Evolutionary conservation across 805 yeast species (phyloP).

Genomic region (Kodamaea sagamina): DNA sequence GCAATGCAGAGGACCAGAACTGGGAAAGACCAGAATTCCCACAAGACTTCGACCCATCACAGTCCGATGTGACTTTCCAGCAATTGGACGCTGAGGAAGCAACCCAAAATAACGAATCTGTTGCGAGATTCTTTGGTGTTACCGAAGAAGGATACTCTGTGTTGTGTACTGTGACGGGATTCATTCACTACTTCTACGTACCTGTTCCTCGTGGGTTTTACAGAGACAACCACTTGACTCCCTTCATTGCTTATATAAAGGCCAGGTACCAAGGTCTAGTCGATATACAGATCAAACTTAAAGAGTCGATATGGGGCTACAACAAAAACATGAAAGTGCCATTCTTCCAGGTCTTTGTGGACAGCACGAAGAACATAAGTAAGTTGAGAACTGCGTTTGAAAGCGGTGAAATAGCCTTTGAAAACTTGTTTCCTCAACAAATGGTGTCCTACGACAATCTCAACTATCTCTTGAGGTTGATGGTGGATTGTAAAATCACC

Average conservation of each 20-base stretch:
- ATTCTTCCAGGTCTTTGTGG: conserved; percentile 71
- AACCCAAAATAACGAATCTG: conserved; percentile 49
- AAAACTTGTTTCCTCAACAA: conserved; percentile 60
- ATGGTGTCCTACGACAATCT: conserved; percentile 85
- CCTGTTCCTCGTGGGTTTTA: conserved; percentile 84
- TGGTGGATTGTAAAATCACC: conserved; percentile 89
- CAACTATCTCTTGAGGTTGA: conserved; percentile 78
- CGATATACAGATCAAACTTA: conserved; percentile 62
- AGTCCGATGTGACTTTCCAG: conserved; percentile 69
- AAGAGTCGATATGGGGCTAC: conserved; percentile 94
- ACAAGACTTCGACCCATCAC: conserved; percentile 46
- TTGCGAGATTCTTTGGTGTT: conserved; percentile 89
- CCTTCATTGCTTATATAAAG: conserved; percentile 49
- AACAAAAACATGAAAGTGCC: conserved; percentile 76
- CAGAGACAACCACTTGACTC: conserved; percentile 50
- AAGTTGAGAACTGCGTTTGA: conserved; percentile 81
- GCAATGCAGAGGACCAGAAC: conserved; percentile 37
- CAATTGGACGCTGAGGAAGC: conserved; percentile 92
- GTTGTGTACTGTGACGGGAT: conserved; percentile 85
- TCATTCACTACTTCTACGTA: conserved; percentile 85
- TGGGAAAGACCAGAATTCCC: conserved; percentile 63
- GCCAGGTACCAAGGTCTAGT: conserved; percentile 57
- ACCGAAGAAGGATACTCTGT: conserved; percentile 87
- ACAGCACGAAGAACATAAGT: conserved; percentile 65
- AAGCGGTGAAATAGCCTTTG: conserved; percentile 69